A percentile compares a stretch with the other conserved stretches of the same genome.
phyloP scores from a whole-genome alignment of 2,329 filamentous ascomycete genomes.

The Corinectria fuckeliana region DNA sequence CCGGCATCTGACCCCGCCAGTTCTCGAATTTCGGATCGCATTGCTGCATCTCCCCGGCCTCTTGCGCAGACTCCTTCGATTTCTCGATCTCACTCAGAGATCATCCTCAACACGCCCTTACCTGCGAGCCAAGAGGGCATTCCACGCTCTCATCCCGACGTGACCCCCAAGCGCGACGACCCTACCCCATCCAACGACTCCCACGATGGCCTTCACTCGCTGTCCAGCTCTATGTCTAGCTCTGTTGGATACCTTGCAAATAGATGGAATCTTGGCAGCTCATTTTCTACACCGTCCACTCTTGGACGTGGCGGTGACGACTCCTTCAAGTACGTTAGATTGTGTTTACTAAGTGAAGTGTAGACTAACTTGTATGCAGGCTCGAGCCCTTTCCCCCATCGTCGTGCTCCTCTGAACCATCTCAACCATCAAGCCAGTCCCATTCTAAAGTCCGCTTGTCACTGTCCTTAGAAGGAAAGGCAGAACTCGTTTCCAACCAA shows the following conservation, averaged over 20 bases:
- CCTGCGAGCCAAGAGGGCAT: conserved; percentile 26
- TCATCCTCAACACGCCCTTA: conserved; percentile 37
- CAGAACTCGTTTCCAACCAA: conserved; percentile 78
- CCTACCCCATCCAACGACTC: conserved; percentile 38
- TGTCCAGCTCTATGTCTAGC: conserved; percentile 51
- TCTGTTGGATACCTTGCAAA: conserved; percentile 61
- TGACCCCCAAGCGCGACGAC: conserved; percentile 37
- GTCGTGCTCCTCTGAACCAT: conserved; percentile 50
- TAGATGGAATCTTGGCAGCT: conserved; percentile 61
- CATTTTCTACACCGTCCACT: conserved; percentile 57
- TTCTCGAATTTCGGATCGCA: conserved; percentile 35
- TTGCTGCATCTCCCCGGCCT: conserved; percentile 33
- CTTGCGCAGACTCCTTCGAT: conserved; percentile 38
- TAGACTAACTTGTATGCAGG: conserved; percentile 39
- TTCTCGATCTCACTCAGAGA: conserved; percentile 33
- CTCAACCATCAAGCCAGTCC: conserved; percentile 45
- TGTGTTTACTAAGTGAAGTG: neutral
- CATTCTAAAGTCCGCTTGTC: conserved; percentile 74
- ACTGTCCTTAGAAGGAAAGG: conserved; percentile 87
- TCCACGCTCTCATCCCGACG: conserved; percentile 27
- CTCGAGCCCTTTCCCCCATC: conserved; percentile 53
- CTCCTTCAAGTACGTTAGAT: conserved; percentile 52
- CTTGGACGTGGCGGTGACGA: conserved; percentile 50
- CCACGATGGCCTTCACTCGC: conserved; percentile 36
- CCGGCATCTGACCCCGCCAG: conserved; percentile 37